Base-by-base conservation (phyloP, 805 yeast genomes). In the Candida qinlingensis region DNA sequence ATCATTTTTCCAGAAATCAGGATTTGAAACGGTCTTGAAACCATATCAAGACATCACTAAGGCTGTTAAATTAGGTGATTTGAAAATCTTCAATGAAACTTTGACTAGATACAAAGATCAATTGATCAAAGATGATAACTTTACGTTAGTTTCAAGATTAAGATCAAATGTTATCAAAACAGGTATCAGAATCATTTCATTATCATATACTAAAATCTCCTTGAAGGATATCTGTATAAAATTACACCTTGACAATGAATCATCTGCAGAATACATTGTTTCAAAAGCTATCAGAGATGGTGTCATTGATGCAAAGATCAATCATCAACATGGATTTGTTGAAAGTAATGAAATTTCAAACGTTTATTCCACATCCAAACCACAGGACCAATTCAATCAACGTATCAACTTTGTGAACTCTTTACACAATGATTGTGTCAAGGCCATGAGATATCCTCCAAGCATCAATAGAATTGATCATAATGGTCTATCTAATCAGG, bases 101-200 rank as follows among this genome's bases (percentile, higher is more conserved):
- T 73, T 92, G 56, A 68, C 72, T 37, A 77, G 79, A 58, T 83
- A 83, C 63, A 87, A 83, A 54, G 68, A 68, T 1, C 71, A 67
- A 36, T 81, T 91, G 56, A 75, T 81, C 60, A 76, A 72, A 50
- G 99, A 94, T 67, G 88, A 85, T 44, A 87, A 84, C 58, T 87
- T 82, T 65, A 87, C 88, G 37, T 76, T 94, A 58, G 94, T 94
- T 41, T 76, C 89, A 41, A 81, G 98, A 61, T 76, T 94, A 63
- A 86, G 97, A 66, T 96, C 96, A 64, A 94, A 92, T 66, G 99
- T 94, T 53, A 94, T 94, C 69, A 94, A 92, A 71, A 91, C 99
- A 1, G 99, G 99, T 62, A 89, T 94, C 52, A 80, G 98, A 67
- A 86, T 88, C 61, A 88, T 94, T 62, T 87, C 96, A 10, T 73